Percentiles rank a stretch among this genome's conserved stretches.
These are phyloP conservation scores for Blastobotrys chiropterorum DNA, from an alignment of 805 yeast species.

Conservation along the genomic window DNA sequence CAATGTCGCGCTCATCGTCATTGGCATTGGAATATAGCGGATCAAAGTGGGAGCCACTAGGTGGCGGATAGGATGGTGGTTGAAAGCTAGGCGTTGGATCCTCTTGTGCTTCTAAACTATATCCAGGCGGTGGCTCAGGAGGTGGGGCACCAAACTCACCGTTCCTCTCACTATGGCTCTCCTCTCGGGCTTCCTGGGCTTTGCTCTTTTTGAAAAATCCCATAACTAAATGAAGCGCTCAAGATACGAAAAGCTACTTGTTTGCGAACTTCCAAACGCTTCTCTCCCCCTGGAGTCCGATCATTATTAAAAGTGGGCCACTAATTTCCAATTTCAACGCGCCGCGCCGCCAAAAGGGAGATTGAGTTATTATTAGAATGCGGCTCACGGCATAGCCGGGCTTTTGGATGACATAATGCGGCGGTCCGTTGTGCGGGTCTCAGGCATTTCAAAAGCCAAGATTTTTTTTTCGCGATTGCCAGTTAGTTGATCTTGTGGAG, in stretches of 20 bases:
- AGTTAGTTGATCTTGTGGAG: neutral
- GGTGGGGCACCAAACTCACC: constrained; percentile 6
- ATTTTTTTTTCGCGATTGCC: neutral
- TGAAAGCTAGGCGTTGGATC: neutral
- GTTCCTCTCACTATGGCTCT: neutral
- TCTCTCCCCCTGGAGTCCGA: no score
- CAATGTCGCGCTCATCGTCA: constrained; percentile 12
- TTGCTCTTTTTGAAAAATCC: neutral
- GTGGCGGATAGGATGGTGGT: constrained; percentile 13
- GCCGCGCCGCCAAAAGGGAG: neutral
- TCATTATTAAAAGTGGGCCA: neutral
- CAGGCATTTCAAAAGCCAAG: neutral
- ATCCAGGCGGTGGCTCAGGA: constrained; percentile 10
- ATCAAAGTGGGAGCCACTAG: constrained; percentile 5
- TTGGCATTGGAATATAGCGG: constrained; percentile 10
- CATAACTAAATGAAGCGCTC: no score
- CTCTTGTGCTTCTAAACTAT: neutral
- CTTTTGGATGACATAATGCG: neutral
- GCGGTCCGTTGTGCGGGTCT: neutral
- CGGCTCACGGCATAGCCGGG: neutral
- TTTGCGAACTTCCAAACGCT: no score
- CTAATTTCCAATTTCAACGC: neutral
- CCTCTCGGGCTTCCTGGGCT: neutral
- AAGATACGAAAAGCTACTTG: no score
- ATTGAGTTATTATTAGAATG: neutral